Evolutionary conservation across 192 early-diverging fungal species (phyloP), one percentile per base, ranked within the genome.

Genomic region (Backusella parvicylindrica): DNA sequence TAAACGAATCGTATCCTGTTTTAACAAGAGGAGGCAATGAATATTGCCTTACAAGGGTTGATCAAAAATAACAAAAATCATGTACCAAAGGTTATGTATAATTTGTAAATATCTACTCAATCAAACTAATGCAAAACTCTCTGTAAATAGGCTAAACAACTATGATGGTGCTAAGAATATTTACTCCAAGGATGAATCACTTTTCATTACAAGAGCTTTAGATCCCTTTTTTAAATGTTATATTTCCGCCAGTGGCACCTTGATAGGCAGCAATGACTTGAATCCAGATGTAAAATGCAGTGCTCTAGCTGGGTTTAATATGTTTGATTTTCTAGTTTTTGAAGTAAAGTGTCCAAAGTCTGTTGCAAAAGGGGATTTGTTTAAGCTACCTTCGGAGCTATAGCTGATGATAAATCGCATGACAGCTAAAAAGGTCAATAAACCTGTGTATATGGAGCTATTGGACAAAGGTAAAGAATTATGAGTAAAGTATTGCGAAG

Each of bases 11-110:
- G 18, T 66, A 66, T 36, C 32, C 64, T 36, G 9, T 11, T 21
- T 66, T 66, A 66, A 37, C 64, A 65, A 65, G 31, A 65, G 32
- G 35, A 65, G 32, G 64, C 64, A 36, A 65, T 32, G 64, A 32
- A 33, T 65, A 65, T 65, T 35, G 64, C 64, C 32, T 65, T 36
- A 32, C 15, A 65, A 15, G 15, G 35, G 15, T 33, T 65, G 31
- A 36, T 32, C 64, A 65, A 36, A 11, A 32, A 65, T 65, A 66
- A 66, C 18, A 66, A 21, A 37, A 66, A 66, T 66, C 35, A 15
- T 36, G 64, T 66, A 6, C 5, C 64, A 66, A 66, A 66, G 35
- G 35, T 66, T n/a, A 66, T 66, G 64, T 66, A 66, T n/a, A 66
- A 21, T 66, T 37, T 66, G 64, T 66, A 66, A 66, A 16, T 66